Conservation (phyloP, 2,329 filamentous ascomycete species). For the Monilinia fructigena region DNA sequence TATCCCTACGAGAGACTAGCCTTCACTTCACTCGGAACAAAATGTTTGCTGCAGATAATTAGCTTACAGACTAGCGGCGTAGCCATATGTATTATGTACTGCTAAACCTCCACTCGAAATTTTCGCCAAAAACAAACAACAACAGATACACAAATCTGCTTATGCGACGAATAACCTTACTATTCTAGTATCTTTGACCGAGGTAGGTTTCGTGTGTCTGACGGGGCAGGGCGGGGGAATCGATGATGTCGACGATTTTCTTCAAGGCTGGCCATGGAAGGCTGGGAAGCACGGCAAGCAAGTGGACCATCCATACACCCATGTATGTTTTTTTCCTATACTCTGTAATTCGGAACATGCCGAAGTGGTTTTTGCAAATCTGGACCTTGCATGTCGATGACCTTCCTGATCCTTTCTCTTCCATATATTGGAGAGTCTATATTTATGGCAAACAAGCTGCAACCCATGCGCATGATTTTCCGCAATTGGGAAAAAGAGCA, state of each 20-base stretch:
- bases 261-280: constrained; percentile 1
- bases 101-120: background rate
- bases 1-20: background rate
- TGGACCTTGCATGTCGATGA: background rate
- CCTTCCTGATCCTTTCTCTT: constrained; percentile 6
- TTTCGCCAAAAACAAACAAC: background rate
- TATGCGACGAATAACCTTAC: background rate
- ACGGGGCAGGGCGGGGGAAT: background rate
- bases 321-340: background rate
- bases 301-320: background rate
- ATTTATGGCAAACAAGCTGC: constrained; percentile 4
- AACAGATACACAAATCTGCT: background rate
- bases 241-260: background rate
- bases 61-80: background rate
- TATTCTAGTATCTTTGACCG: background rate
- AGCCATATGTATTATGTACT: background rate
- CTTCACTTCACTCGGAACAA: background rate
- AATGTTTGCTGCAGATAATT: background rate
- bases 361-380: constrained; percentile 2
- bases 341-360: background rate
- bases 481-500: background rate
- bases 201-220: background rate
- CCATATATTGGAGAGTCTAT: background rate
- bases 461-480: background rate
- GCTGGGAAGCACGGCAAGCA: background rate